A percentile compares a stretch with the other conserved stretches of the same genome.
Evolutionary conservation across 2,329 filamentous ascomycete genomes (phyloP).

Genomic region (Botrytis medusae): DNA sequence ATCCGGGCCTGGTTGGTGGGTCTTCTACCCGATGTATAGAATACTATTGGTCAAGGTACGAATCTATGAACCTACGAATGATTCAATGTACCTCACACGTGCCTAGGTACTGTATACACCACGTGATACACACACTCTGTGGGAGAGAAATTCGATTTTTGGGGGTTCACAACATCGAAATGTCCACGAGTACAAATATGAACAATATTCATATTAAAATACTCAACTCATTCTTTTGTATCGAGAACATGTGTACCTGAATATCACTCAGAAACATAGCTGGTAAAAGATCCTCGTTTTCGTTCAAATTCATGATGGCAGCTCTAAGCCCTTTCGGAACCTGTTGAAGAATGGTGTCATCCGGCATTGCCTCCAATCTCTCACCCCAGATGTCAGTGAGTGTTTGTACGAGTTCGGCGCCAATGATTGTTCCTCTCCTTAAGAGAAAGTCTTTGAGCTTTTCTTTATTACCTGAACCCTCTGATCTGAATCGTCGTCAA

Average conservation of each 20-base stretch:
- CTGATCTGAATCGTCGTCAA: conserved; percentile 25
- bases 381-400: conserved; percentile 36
- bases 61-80: background rate
- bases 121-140: background rate
- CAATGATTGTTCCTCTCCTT: conserved; percentile 23
- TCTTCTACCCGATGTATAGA: background rate
- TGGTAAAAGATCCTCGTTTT: conserved; percentile 40
- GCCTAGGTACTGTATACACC: no score
- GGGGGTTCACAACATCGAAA: background rate
- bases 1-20: background rate
- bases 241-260: conserved; percentile 40
- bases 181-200: background rate
- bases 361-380: conserved; percentile 35
- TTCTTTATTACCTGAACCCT: background rate
- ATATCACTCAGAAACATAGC: conserved; percentile 40
- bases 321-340: conserved; percentile 37
- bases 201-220: background rate
- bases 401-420: conserved; percentile 34
- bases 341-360: conserved; percentile 37
- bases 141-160: background rate
- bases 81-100: background rate
- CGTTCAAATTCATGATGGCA: conserved; percentile 40
- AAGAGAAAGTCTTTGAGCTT: conserved; percentile 21
- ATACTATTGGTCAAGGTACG: background rate
- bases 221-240: background rate